phyloP scores from a whole-genome alignment of 2,329 filamentous ascomycete genomes.

The Pseudogymnoascus sp. region DNA sequence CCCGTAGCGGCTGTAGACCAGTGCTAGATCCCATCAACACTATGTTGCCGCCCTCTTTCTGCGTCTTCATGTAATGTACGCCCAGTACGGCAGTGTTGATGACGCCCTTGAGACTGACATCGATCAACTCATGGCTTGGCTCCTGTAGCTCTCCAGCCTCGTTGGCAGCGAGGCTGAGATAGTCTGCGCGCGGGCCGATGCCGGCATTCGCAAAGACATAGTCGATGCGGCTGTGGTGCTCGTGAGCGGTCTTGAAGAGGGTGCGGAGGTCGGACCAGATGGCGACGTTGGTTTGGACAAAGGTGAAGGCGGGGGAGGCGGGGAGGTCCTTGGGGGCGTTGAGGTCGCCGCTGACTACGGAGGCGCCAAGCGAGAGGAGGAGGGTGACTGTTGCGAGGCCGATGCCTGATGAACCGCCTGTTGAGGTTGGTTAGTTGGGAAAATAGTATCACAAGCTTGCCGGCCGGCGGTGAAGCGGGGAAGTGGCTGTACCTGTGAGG shows the following conservation, averaged over 20 bases:
- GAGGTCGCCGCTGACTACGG: constrained; percentile 47
- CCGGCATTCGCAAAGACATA: constrained; percentile 41
- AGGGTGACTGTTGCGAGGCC: constrained; percentile 46
- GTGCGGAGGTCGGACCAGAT: constrained; percentile 41
- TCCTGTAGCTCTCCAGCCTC: constrained; percentile 40
- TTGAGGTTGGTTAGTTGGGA: constrained; percentile 10
- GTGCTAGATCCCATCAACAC: constrained; percentile 45
- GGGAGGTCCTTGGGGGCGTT: constrained; percentile 31
- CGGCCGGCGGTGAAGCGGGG: neutral
- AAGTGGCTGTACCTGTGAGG: constrained; percentile 37
- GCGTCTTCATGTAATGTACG: constrained; percentile 41
- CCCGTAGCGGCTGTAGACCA: constrained; percentile 41
- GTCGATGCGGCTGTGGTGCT: constrained; percentile 21
- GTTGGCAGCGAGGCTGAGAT: constrained; percentile 39
- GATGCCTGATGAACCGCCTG: constrained; percentile 52
- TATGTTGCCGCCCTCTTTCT: constrained; percentile 41
- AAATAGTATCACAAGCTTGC: constrained; percentile 5
- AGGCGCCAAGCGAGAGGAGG: constrained; percentile 44
- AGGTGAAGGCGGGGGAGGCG: constrained; percentile 27
- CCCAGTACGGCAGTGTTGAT: constrained; percentile 43
- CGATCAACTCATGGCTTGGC: constrained; percentile 34
- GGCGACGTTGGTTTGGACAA: constrained; percentile 30
- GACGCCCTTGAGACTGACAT: constrained; percentile 42
- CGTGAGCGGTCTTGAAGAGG: constrained; percentile 43
- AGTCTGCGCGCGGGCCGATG: constrained; percentile 38